phyloP scores from a whole-genome alignment of 306 rosid genomes.

The Cucumis sativus region DNA sequence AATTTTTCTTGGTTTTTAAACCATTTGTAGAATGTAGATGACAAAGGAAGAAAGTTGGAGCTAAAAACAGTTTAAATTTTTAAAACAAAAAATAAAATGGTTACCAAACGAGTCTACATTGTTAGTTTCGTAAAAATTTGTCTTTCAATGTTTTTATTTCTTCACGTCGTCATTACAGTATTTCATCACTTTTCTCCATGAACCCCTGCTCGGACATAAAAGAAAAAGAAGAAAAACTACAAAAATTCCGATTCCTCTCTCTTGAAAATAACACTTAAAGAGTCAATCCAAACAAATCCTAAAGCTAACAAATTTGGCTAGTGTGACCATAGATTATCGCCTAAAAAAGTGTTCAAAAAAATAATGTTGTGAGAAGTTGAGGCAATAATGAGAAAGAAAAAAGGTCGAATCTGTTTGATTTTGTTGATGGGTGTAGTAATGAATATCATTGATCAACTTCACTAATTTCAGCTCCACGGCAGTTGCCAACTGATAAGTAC shows the following conservation, averaged over 20 bases:
- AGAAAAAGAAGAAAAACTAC: too few relatives aligned
- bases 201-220: neutral
- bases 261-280: neutral
- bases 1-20: too few relatives aligned
- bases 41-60: too few relatives aligned
- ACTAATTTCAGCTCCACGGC: constrained; percentile 50
- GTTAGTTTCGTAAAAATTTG: too few relatives aligned
- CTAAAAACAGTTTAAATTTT: too few relatives aligned
- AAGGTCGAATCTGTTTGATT: neutral
- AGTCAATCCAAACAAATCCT: too few relatives aligned
- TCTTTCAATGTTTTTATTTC: neutral
- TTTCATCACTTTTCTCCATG: neutral
- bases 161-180: neutral
- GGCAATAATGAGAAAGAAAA: neutral
- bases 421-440: neutral
- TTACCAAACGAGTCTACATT: too few relatives aligned
- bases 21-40: too few relatives aligned
- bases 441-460: constrained; percentile 27
- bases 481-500: constrained; percentile 53
- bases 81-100: too few relatives aligned
- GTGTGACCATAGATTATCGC: neutral
- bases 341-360: neutral
- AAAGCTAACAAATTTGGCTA: neutral
- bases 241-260: neutral
- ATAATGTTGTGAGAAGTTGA: neutral